These are phyloP conservation scores for Coffea canephora DNA, from an alignment of 257 asterid genomes.

Conservation along the genomic window DNA sequence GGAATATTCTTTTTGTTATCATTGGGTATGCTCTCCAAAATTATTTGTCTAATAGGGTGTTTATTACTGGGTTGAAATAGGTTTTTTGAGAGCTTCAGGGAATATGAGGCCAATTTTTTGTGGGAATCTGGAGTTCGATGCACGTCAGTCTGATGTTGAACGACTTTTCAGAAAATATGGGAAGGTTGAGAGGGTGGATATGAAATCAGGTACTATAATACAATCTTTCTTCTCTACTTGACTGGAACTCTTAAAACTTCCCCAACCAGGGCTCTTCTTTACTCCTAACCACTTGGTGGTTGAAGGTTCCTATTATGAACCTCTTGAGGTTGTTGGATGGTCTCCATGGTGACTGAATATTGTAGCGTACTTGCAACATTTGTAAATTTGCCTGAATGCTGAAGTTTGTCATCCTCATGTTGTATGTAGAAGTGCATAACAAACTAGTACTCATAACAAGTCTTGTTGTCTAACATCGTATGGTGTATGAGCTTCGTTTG, in stretches of 20 bases:
- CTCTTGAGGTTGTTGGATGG: background rate
- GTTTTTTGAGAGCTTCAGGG: conserved; percentile 2
- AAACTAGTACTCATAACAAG: background rate
- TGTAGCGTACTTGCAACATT: background rate
- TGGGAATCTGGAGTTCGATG: conserved; percentile 88
- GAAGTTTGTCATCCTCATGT: background rate
- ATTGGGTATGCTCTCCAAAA: background rate
- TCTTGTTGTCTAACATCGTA: background rate
- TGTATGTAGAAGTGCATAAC: background rate
- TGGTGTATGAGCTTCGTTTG: background rate
- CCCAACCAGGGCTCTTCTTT: background rate
- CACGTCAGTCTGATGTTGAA: conserved; percentile 81
- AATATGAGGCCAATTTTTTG: conserved; percentile 78
- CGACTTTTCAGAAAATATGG: conserved; percentile 87
- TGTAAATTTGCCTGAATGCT: background rate
- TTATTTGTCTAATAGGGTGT: background rate
- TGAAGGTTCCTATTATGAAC: background rate
- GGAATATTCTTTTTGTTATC: background rate
- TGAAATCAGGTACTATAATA: conserved; percentile 69
- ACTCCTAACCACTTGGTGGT: background rate
- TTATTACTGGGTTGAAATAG: background rate
- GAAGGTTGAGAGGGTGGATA: conserved; percentile 86
- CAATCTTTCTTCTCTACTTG: conserved; percentile 4
- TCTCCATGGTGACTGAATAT: background rate
- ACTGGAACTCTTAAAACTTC: background rate